A percentile compares a stretch with the other conserved stretches of the same genome.
phyloP scores from a whole-genome alignment of 2,329 filamentous ascomycete genomes.

The Ophiostoma novo-ulmi region DNA sequence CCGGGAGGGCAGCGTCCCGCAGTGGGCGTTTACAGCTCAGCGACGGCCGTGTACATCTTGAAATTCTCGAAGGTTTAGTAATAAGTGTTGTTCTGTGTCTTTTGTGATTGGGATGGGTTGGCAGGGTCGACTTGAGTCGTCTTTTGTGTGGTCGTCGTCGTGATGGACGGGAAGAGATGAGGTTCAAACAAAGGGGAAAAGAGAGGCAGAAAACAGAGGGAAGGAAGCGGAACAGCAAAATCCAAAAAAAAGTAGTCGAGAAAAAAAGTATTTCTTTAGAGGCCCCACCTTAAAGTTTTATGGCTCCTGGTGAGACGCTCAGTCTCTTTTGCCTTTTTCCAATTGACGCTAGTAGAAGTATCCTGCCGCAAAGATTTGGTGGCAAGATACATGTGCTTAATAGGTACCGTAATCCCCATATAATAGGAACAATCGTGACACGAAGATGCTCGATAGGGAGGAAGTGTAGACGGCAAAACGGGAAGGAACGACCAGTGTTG shows the following conservation, averaged over 20 bases:
- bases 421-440: not conserved
- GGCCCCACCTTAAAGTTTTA: constrained; percentile 29
- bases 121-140: constrained; percentile 54
- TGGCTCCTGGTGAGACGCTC: constrained; percentile 6
- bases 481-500: not conserved
- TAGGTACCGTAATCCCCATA: not conserved
- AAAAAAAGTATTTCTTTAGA: constrained; percentile 30
- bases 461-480: not conserved
- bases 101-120: constrained; percentile 34
- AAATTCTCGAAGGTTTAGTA: constrained; percentile 57
- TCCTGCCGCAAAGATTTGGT: not conserved
- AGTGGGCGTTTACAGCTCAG: constrained; percentile 90
- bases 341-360: constrained; percentile 7
- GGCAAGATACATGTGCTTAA: not conserved
- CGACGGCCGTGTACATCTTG: constrained; percentile 69
- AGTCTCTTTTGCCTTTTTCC: not conserved
- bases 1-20: constrained; percentile 52
- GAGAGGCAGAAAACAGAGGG: constrained; percentile 15
- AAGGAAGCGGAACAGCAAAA: constrained; percentile 9
- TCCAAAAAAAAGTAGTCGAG: constrained; percentile 9
- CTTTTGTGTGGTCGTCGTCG: constrained; percentile 48
- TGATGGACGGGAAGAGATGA: not conserved
- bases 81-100: constrained; percentile 36
- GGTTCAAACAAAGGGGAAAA: constrained; percentile 27
- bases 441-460: not conserved